A percentile compares a stretch with the other conserved stretches of the same genome.
phyloP scores from a whole-genome alignment of 306 rosid species.

The Castanopsis chinensis region DNA sequence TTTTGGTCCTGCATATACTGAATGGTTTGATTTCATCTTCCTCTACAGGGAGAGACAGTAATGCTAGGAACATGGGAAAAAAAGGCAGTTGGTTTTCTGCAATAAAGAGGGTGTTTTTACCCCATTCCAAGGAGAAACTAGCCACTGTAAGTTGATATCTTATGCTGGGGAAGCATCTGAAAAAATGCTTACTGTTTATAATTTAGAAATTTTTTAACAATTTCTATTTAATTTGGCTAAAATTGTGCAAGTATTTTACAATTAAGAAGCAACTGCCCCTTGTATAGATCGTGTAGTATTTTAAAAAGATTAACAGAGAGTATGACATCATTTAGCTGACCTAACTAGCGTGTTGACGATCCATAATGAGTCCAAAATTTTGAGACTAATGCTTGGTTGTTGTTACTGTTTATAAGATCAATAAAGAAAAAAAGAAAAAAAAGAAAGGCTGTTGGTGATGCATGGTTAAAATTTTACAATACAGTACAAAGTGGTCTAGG shows the following conservation, averaged over 20 bases:
- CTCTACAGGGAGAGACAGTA: slow-evolving; percentile 54
- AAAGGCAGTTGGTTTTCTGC: slow-evolving; percentile 95
- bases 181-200: neutral
- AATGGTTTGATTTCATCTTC: slow-evolving; percentile 16
- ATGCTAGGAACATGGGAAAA: slow-evolving; percentile 96
- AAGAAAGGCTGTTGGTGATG: neutral
- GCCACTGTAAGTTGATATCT: slow-evolving; percentile 34
- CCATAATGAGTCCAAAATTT: no score
- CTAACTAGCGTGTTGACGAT: no score
- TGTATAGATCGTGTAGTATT: neutral
- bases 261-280: no score
- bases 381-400: no score
- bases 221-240: no score
- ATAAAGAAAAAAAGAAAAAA: neutral
- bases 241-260: no score
- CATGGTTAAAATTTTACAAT: neutral
- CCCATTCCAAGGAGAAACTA: slow-evolving; percentile 75
- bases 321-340: no score
- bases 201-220: neutral
- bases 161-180: neutral
- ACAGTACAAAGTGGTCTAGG: neutral
- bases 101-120: slow-evolving; percentile 79
- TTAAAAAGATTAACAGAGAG: neutral
- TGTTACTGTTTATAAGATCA: neutral
- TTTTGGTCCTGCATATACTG: neutral